phyloP scores from a whole-genome alignment of 805 yeast genomes.

The Pichia exigua region DNA sequence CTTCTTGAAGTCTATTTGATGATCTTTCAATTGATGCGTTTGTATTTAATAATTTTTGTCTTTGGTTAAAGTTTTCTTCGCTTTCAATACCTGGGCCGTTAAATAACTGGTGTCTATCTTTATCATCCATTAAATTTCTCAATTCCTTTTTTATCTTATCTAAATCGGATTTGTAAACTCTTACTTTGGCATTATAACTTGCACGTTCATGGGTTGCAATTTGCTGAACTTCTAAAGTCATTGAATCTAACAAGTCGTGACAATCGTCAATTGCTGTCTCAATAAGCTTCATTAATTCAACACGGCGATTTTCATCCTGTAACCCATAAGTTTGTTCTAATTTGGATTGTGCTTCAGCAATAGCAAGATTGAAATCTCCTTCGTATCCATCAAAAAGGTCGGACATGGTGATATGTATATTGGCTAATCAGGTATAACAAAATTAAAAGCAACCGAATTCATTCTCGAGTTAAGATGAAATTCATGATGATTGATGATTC shows the following conservation, averaged over 20 bases:
- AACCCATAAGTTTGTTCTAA: conserved; percentile 45
- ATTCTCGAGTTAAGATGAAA: neutral
- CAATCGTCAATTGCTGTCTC: conserved; percentile 74
- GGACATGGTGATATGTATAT: conserved; percentile 23
- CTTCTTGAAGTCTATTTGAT: conserved; percentile 74
- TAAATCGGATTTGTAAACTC: conserved; percentile 57
- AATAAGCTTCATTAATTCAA: conserved; percentile 46
- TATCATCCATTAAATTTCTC: conserved; percentile 54
- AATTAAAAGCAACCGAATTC: neutral
- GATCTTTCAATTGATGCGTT: conserved; percentile 77
- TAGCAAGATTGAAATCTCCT: conserved; percentile 62
- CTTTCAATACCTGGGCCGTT: conserved; percentile 39
- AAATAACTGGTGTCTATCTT: conserved; percentile 65
- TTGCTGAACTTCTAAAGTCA: conserved; percentile 79
- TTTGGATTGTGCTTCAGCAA: conserved; percentile 62
- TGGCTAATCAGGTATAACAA: neutral
- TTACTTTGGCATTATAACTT: conserved; percentile 61
- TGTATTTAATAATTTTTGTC: conserved; percentile 71
- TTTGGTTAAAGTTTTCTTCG: conserved; percentile 50
- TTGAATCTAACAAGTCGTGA: conserved; percentile 73
- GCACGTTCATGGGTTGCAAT: conserved; percentile 72
- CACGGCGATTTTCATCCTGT: conserved; percentile 40
- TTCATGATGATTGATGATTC: neutral
- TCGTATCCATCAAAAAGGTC: conserved; percentile 60
- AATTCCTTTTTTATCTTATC: conserved; percentile 50